phyloP scores from a whole-genome alignment of 2,329 filamentous ascomycete species.

The Ophiostoma triangulosporum region DNA sequence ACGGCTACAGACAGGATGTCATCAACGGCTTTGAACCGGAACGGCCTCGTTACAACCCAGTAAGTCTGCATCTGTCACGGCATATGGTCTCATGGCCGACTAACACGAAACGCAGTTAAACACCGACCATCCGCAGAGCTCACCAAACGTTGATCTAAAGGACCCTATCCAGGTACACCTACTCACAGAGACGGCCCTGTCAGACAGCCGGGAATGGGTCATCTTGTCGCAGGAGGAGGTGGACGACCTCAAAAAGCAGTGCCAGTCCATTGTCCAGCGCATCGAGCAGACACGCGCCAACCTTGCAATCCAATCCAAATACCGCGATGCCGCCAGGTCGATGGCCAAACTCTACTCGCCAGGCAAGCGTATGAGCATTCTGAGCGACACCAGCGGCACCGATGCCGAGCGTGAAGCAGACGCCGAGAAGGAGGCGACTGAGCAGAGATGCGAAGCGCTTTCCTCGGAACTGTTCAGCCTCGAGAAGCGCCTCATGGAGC shows the following conservation, averaged over 20 bases:
- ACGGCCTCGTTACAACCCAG: constrained; percentile 42
- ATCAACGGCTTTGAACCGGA: constrained; percentile 40
- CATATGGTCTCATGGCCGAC: not conserved
- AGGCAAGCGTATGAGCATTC: constrained; percentile 32
- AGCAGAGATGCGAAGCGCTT: constrained; percentile 74
- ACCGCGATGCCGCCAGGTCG: constrained; percentile 82
- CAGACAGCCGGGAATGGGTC: constrained; percentile 74
- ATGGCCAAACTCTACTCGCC: constrained; percentile 67
- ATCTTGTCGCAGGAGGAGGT: constrained; percentile 86
- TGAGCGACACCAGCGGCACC: constrained; percentile 33
- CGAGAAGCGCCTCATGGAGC: constrained; percentile 61
- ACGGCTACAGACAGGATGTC: constrained; percentile 45
- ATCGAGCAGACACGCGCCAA: constrained; percentile 73
- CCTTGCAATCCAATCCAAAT: constrained; percentile 80
- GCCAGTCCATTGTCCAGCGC: constrained; percentile 55
- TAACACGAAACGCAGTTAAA: constrained; percentile 30
- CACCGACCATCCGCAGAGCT: constrained; percentile 37
- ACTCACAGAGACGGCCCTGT: constrained; percentile 82
- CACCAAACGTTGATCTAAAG: constrained; percentile 45
- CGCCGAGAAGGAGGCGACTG: constrained; percentile 58
- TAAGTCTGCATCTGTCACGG: constrained; percentile 19
- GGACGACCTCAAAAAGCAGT: constrained; percentile 81
- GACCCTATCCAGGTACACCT: constrained; percentile 78
- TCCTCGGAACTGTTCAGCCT: constrained; percentile 66
- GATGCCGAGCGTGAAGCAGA: constrained; percentile 48